A percentile compares a stretch with the other conserved stretches of the same genome.
These are phyloP conservation scores for Asterochloris erici DNA, from an alignment of 139 green algal genomes.

Conservation along the genomic window DNA sequence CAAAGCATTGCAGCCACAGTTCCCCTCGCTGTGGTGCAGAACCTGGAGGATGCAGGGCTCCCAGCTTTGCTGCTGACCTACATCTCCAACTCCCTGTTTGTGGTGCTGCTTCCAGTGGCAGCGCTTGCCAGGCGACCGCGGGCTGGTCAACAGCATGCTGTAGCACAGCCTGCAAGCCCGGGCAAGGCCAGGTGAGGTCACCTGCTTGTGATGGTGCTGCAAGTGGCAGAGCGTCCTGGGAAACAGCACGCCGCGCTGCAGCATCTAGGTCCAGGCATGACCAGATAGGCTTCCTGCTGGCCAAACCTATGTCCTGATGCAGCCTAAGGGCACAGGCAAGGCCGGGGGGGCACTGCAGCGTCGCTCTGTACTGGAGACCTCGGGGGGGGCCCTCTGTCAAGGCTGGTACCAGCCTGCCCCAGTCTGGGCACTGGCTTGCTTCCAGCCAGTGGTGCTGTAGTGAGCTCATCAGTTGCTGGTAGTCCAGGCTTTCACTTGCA, in stretches of 20 bases:
- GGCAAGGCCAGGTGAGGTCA: background rate
- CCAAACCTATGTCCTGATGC: background rate
- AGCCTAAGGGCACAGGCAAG: too few relatives aligned
- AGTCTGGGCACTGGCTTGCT: too few relatives aligned
- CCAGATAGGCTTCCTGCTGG: background rate
- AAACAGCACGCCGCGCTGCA: background rate
- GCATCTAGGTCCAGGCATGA: background rate
- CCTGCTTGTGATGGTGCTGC: background rate
- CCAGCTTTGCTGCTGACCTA: slow-evolving; percentile 81
- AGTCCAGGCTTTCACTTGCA: too few relatives aligned
- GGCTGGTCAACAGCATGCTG: background rate
- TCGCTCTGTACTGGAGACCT: too few relatives aligned
- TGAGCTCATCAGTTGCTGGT: too few relatives aligned
- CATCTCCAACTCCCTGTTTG: slow-evolving; percentile 86
- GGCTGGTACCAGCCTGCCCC: too few relatives aligned
- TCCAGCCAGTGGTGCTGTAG: too few relatives aligned
- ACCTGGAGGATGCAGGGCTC: slow-evolving; percentile 52
- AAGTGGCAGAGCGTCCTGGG: background rate
- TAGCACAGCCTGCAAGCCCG: background rate
- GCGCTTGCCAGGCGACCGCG: background rate
- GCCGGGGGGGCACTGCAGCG: too few relatives aligned
- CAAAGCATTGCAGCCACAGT: too few relatives aligned
- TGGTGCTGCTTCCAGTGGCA: slow-evolving; percentile 73
- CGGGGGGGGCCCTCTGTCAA: too few relatives aligned
- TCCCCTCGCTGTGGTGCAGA: slow-evolving; percentile 44